Conservation (phyloP, 116 monocot genomes). For the Trichopus zeylanicus region DNA sequence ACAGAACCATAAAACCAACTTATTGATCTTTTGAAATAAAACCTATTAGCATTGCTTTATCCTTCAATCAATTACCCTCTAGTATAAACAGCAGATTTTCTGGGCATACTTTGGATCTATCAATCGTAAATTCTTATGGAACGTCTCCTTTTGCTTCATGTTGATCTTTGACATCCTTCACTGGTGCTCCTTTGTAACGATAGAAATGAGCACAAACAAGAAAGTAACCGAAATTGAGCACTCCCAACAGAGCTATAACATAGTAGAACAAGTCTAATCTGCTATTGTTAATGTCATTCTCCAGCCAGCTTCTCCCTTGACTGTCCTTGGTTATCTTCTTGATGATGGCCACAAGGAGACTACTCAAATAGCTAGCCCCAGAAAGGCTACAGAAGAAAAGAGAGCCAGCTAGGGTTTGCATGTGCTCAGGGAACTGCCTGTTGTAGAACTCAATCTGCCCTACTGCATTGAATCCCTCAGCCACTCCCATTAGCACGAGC, state of each 20-base stretch:
- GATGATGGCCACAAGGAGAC: constrained; percentile 9
- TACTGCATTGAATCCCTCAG: constrained; percentile 20
- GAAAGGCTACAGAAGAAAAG: constrained; percentile 15
- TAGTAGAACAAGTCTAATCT: constrained; percentile 18
- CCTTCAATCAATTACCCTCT: too few species aligned
- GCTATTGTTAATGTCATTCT: background rate
- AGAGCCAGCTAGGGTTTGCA: constrained; percentile 20
- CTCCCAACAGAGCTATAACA: background rate
- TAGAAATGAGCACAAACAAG: background rate
- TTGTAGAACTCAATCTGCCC: constrained; percentile 30
- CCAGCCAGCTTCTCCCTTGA: background rate
- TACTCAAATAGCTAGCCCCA: constrained; percentile 14
- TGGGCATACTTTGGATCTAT: too few species aligned
- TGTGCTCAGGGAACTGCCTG: constrained; percentile 31
- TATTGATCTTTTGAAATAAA: too few species aligned
- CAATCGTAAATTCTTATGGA: too few species aligned
- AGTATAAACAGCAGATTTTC: too few species aligned
- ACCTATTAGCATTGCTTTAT: too few species aligned
- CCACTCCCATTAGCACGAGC: constrained; percentile 17
- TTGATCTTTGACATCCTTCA: too few species aligned
- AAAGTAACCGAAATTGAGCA: constrained; percentile 6
- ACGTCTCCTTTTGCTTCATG: too few species aligned
- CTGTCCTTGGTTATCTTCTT: background rate
- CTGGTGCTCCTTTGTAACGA: background rate
- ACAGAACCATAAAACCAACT: too few species aligned